Percentiles rank a stretch among this genome's conserved stretches.
Evolutionary conservation across 371 early-diverging fungal species (phyloP).

Genomic region (Mycotypha africana): DNA sequence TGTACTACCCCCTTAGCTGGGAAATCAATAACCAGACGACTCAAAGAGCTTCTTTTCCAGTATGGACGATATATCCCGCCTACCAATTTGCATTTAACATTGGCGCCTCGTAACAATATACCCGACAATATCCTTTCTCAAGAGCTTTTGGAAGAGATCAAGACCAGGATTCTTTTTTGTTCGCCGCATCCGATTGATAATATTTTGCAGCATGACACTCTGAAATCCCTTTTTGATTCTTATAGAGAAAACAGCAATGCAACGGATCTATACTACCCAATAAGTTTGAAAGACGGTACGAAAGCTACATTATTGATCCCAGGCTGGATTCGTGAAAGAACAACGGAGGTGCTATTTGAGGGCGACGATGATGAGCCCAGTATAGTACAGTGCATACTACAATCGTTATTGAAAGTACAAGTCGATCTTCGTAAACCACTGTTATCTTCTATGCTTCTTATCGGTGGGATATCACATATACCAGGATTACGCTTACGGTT

Average conservation of each 20-base stretch:
- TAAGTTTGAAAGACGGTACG: constrained; percentile 37
- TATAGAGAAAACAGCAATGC: constrained; percentile 57
- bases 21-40: constrained; percentile 48
- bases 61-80: constrained; percentile 49
- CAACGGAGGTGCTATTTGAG: constrained; percentile 77
- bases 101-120: constrained; percentile 41
- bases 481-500: constrained; percentile 70
- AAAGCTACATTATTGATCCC: constrained; percentile 64
- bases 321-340: constrained; percentile 84
- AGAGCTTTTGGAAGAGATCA: constrained; percentile 67
- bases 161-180: constrained; percentile 65
- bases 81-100: constrained; percentile 36
- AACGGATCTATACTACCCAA: constrained; percentile 49
- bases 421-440: constrained; percentile 72
- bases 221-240: constrained; percentile 23
- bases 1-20: constrained; percentile 74
- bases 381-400: constrained; percentile 55
- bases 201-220: constrained; percentile 22
- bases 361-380: constrained; percentile 73
- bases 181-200: constrained; percentile 47
- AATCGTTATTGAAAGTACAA: constrained; percentile 59
- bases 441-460: constrained; percentile 60
- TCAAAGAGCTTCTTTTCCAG: constrained; percentile 53
- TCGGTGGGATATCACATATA: constrained; percentile 75
- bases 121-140: constrained; percentile 34